Conservation (phyloP, 1,284 basidiomycete species). For the Pulveroboletus sp. region DNA sequence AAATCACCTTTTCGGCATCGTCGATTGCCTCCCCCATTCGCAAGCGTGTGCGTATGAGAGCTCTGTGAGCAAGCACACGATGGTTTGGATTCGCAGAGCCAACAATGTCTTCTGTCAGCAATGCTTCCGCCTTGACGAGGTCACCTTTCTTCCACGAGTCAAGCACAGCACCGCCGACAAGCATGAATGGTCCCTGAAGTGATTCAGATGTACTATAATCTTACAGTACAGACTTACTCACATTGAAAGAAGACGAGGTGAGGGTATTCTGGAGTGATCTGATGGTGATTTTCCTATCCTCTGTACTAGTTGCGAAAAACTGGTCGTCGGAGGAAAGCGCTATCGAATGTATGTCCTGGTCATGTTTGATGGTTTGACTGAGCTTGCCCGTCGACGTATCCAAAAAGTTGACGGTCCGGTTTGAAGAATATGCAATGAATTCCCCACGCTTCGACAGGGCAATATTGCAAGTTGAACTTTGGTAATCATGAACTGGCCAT, state of each 20-base stretch:
- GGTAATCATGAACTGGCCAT: not conserved
- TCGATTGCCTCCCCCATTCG: not conserved
- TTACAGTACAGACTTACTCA: too few relatives aligned
- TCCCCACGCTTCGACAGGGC: not conserved
- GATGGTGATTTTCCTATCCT: too few relatives aligned
- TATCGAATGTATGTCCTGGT: too few relatives aligned
- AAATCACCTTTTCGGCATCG: too few relatives aligned
- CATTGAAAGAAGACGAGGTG: too few relatives aligned
- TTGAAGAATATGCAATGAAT: not conserved
- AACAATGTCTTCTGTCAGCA: not conserved
- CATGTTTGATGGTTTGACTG: too few relatives aligned
- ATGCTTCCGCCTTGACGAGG: not conserved
- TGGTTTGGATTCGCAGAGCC: not conserved
- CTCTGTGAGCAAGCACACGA: not conserved
- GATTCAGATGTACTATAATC: too few relatives aligned
- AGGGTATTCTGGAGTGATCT: too few relatives aligned
- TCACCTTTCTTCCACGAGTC: not conserved
- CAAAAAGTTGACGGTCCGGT: not conserved
- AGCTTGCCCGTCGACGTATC: too few relatives aligned
- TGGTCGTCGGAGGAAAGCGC: too few relatives aligned
- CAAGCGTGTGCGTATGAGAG: not conserved
- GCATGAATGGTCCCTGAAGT: not conserved
- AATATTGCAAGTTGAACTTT: not conserved
- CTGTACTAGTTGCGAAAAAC: too few relatives aligned
- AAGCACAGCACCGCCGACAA: not conserved